phyloP scores from a whole-genome alignment of 305 asterid genomes.

The Ajuga reptans region DNA sequence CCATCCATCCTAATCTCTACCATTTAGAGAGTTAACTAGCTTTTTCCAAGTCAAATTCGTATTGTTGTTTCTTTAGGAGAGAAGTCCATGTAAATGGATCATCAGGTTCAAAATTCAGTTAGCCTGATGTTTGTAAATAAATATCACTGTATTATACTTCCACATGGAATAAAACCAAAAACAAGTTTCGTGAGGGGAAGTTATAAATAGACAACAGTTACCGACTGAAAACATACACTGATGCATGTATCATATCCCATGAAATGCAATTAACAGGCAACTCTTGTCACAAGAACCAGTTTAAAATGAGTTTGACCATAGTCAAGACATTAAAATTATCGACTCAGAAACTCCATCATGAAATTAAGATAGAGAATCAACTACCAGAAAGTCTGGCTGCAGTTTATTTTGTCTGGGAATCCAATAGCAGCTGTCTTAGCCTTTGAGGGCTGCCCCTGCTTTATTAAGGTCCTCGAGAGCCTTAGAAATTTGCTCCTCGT shows the following conservation, averaged over 20 bases:
- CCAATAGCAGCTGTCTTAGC: slow-evolving; percentile 24
- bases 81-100: too few relatives aligned
- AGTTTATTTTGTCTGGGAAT: slow-evolving; percentile 27
- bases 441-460: slow-evolving; percentile 48
- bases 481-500: slow-evolving; percentile 69
- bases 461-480: slow-evolving; percentile 77
- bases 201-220: neutral
- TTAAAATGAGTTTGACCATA: slow-evolving; percentile 11
- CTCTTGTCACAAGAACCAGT: slow-evolving; percentile 13
- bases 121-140: too few relatives aligned
- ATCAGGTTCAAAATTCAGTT: too few relatives aligned
- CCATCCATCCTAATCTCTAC: too few relatives aligned
- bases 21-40: too few relatives aligned
- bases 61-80: too few relatives aligned
- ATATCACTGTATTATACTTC: too few relatives aligned
- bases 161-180: neutral
- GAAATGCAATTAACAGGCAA: slow-evolving; percentile 10
- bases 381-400: slow-evolving; percentile 24
- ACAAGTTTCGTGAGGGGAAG: neutral
- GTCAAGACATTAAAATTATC: neutral
- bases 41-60: too few relatives aligned
- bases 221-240: neutral
- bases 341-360: slow-evolving; percentile 1
- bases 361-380: slow-evolving; percentile 11
- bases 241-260: slow-evolving; percentile 12